These are phyloP conservation scores for Colletotrichum horii DNA, from an alignment of 2,329 filamentous ascomycete genomes.

Conservation along the genomic window DNA sequence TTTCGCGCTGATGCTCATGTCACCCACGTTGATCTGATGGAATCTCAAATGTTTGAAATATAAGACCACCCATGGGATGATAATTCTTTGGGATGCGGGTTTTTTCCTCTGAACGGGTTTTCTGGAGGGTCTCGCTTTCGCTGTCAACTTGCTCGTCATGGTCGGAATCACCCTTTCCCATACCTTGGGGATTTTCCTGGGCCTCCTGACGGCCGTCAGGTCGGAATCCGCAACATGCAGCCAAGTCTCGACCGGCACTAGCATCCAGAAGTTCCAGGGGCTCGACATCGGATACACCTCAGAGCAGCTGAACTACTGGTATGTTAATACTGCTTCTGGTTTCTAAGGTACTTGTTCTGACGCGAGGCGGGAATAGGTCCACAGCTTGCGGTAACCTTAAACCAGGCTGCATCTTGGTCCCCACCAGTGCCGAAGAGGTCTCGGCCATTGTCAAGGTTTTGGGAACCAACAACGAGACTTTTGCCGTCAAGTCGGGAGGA, in stretches of 20 bases:
- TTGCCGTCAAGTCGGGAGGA: constrained; percentile 62
- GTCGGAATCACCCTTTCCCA: not conserved
- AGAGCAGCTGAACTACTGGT: not conserved
- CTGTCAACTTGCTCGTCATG: not conserved
- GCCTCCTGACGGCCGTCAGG: not conserved
- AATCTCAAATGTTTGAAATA: not conserved
- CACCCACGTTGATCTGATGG: not conserved
- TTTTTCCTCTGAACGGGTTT: not conserved
- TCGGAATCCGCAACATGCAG: not conserved
- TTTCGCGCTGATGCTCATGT: not conserved
- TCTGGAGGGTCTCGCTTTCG: not conserved
- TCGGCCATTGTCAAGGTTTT: constrained; percentile 56
- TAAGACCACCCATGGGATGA: not conserved
- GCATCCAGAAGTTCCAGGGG: not conserved
- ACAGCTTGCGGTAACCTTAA: constrained; percentile 44
- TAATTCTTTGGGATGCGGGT: not conserved
- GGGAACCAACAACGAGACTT: constrained; percentile 48
- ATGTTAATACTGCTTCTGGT: not conserved
- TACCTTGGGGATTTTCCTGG: not conserved
- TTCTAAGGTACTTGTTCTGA: not conserved
- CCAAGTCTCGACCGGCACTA: not conserved
- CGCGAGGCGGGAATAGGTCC: constrained; percentile 35
- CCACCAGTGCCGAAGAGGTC: constrained; percentile 55
- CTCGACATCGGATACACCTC: not conserved
- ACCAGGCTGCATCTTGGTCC: constrained; percentile 52